Evolutionary conservation across 345 rosid species (phyloP), one percentile per base, ranked within the genome.

Genomic region (Melaleuca alternifolia): DNA sequence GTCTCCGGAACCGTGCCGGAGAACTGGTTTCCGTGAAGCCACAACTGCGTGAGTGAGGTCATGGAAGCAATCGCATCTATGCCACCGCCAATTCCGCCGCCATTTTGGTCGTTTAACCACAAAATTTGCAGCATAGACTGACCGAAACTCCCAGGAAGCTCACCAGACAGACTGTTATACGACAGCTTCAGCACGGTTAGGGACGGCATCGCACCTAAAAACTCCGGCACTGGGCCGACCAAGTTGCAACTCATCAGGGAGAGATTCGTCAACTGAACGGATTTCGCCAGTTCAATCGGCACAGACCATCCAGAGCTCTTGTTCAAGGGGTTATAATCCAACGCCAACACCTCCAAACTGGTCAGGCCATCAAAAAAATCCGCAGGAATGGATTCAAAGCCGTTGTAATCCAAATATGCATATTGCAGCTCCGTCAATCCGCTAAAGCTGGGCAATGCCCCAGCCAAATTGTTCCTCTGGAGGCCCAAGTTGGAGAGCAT

Each of bases 1-100:
- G 85, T 87, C 50, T 89, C 90, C 0, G 94, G 94, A 24, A 93
- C 89, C 5, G 88, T 84, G 75, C 94, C 93, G 2, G 86, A 53
- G 84, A 93, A 91, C 28, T 87, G 88, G 88, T 93, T 93, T 37
- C 93, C 93, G 15, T 93, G 94, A 87, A 93, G 92, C 94, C 94
- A 93, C 13, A 92, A 51, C 88, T 93, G 93, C 5, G 86, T 87
- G 86, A 92, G 85, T 30, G 91, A 87, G 7, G 85, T 54, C 93
- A 93, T 92, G 21, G 88, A 89, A 20, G 92, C 86, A 56, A 93
- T 77, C 79, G 83, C 92, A 84, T 93, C 91, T 52, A 93, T 86
- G 13, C 89, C 16, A 75, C 93, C 92, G 57, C 82, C 87, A 90
- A 93, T 54, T 41, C 93, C 92, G 2, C 87, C 89, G 21, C 86